These are phyloP conservation scores for Didymella glomerata DNA, from an alignment of 2,329 filamentous ascomycete species.

Conservation along the genomic window DNA sequence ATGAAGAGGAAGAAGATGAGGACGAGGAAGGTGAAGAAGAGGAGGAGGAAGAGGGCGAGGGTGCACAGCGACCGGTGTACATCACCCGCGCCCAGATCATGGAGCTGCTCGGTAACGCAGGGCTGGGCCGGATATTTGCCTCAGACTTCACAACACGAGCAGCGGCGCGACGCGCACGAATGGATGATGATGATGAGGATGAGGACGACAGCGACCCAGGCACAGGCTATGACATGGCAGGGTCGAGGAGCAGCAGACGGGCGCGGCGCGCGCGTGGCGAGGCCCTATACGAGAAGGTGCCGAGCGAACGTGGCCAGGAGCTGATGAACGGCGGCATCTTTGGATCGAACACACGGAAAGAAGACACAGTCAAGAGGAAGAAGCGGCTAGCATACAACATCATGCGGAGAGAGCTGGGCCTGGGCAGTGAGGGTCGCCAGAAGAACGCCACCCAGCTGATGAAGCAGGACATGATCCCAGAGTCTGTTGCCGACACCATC, in stretches of 20 bases:
- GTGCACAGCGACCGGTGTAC: constrained; percentile 42
- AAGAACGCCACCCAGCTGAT: constrained; percentile 72
- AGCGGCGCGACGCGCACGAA: constrained; percentile 21
- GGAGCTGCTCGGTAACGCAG: constrained; percentile 62
- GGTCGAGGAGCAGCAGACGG: constrained; percentile 39
- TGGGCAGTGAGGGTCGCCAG: constrained; percentile 66
- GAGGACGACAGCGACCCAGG: constrained; percentile 51
- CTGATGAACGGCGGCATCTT: constrained; percentile 86
- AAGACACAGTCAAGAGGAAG: constrained; percentile 65
- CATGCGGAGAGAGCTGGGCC: constrained; percentile 81
- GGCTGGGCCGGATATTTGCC: constrained; percentile 62
- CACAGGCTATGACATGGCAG: constrained; percentile 48
- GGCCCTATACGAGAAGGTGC: constrained; percentile 77
- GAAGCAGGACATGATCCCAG: constrained; percentile 79
- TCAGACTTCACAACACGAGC: constrained; percentile 38
- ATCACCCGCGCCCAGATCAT: constrained; percentile 62
- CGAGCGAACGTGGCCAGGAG: constrained; percentile 76
- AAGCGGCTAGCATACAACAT: constrained; percentile 71
- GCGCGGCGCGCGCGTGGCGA: constrained; percentile 57
- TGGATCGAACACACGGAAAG: constrained; percentile 68
- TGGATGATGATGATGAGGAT: constrained; percentile 49
- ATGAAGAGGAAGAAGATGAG: constrained; percentile 37
- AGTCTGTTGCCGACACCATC: constrained; percentile 80
- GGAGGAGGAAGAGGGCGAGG: constrained; percentile 40
- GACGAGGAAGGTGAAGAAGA: constrained; percentile 43